Base-by-base conservation (phyloP, 495 filamentous ascomycete species). In the Hyaloscypha hepaticicola region DNA sequence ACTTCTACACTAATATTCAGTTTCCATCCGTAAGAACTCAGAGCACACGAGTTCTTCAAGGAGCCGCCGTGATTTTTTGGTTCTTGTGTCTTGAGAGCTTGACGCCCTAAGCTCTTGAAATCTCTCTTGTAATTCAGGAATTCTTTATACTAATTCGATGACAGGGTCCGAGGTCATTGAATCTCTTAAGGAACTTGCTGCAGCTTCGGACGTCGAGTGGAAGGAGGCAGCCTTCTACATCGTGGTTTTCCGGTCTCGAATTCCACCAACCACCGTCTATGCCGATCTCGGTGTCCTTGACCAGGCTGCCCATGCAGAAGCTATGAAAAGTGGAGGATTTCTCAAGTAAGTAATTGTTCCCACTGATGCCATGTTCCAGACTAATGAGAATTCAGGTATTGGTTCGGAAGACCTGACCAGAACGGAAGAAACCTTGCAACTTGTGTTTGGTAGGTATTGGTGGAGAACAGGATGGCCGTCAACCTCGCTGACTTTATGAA, bases 241-340 rank as follows among this genome's bases (percentile, higher is more conserved):
- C 48, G 91, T 97, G 22, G 87, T 86, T 8, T 96, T 96, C 75
- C 83, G 91, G 1, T 95, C 90, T 0, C 81, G 76, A 60, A 82
- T 95, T 21, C 80, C 82, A 6, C 80, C 82, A 1, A 82, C 79
- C 9, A 87, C 85, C 0, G 83, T 90, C 65, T 80, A 81, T 59
- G 80, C 82, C 5, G 77, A 86, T 31, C 77, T 97, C 16, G 83
- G 84, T 57, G 77, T 77, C 21, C 76, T 96, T 63, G 93, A 97
- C 73, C 83, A 83, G 68, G 82, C 83, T 52, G 89, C 90, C 14
- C 92, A 96, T 70, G 79, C 80, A 28, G 91, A 96, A 74, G 93
- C 93, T 12, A 86, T 83, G 5, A 79, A 79, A 34, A 88, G 86
- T 67, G 92, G 91, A 1, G 92, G 93, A n/a, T 80, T 97, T 71